Base-by-base conservation (phyloP, 2,329 filamentous ascomycete species). In the Monosporascus sp. region DNA sequence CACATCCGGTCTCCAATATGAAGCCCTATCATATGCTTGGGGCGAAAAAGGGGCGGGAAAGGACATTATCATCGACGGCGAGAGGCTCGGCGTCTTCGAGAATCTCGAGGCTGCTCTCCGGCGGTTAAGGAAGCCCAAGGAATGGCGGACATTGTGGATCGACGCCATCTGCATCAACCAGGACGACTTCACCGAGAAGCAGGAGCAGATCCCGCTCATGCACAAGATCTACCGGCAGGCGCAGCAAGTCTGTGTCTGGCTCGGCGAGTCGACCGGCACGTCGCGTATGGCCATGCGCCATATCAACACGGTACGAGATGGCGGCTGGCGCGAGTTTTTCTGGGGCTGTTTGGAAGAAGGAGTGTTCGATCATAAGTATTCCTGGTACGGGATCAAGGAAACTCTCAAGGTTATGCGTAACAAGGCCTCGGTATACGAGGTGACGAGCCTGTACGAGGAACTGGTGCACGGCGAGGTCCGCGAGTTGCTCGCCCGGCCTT, bases 21-120 rank as follows among this genome's bases (percentile, higher is more conserved):
- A 58, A 37, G 56, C 56, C 37, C 51, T 56, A 3, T 56, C 54
- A n/a, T 58, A 58, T 28, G 56, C 56, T 14, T 58, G 56, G 56
- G 56, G 56, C 3, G 46, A 47, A 8, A 51, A 52, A 40, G 50
- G 51, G 8, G 26, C 37, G 20, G 51, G 52, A 18, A 37, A 51
- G 44, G 38, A 44, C 26, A 54, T 58, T 15, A 22, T 26, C 15
- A 43, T 56, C 15, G 37, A 56, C 20, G 51, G 50, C 26, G 41
- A 37, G 43, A 38, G 28, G 24, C 50, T 50, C 44, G 37, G 22
- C 1, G 40, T 53, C 3, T 48, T 45, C 48, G 51, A 53, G 51
- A 51, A 54, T 24, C 43, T 51, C 15, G 48, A 51, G 24, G 52
- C 50, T 7, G 54, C 55, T 26, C 51, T 58, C 15, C 51, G 50